Conservation (phyloP, 176 grass and related monocot genomes). For the Aegilops bicornis region DNA sequence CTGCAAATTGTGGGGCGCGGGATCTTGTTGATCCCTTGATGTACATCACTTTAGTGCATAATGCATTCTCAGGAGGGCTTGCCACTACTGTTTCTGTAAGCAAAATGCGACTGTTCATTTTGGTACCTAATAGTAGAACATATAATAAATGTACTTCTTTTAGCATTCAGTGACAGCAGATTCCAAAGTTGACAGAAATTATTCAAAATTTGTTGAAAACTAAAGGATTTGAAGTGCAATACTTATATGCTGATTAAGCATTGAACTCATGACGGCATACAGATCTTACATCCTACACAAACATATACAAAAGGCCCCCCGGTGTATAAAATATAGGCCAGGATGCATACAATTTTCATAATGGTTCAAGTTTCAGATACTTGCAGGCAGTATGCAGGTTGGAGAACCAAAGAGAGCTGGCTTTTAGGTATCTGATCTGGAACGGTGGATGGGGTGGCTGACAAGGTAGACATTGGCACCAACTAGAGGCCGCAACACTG, state of each 20-base stretch:
- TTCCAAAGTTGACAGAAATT: not conserved
- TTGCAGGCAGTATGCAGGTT: not conserved
- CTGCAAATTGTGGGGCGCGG: not conserved
- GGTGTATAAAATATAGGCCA: not conserved
- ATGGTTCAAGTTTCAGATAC: not conserved
- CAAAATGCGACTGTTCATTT: not conserved
- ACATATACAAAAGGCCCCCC: not conserved
- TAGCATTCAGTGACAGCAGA: not conserved
- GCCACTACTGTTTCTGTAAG: not conserved
- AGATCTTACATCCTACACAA: not conserved
- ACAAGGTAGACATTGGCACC: not conserved
- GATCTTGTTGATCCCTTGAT: not conserved
- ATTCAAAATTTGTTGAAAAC: not conserved
- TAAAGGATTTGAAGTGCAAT: not conserved
- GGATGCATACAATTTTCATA: not conserved
- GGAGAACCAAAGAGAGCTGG: not conserved
- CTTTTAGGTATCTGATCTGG: not conserved
- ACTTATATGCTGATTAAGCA: not conserved
- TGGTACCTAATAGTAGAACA: not conserved
- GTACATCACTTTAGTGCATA: not conserved
- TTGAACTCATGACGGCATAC: not conserved
- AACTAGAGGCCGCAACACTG: not conserved
- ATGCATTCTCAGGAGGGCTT: not conserved
- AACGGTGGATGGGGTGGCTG: not conserved
- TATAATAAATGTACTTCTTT: too few relatives aligned